Percentiles rank a stretch among this genome's conserved stretches.
Conservation (phyloP, 164 flowering plant species). For the Piper betle region DNA sequence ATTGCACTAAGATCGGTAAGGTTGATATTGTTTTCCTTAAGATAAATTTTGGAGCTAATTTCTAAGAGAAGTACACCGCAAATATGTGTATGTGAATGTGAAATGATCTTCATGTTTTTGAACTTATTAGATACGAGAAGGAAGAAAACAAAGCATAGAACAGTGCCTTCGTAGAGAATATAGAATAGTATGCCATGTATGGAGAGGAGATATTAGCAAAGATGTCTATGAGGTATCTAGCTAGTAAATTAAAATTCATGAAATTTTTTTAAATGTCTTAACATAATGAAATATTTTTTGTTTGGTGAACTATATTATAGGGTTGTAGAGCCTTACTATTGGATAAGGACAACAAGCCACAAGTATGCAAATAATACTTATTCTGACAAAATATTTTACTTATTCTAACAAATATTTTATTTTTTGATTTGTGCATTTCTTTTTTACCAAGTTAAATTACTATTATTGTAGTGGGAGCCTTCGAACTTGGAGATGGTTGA, state of each 20-base stretch:
- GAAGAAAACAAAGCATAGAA: slow-evolving; percentile 75
- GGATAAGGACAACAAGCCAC: slow-evolving; percentile 48
- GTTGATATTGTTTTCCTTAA: too few species aligned
- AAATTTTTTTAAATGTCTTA: too few species aligned
- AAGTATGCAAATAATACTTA: slow-evolving; percentile 8
- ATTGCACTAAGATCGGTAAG: slow-evolving; percentile 66
- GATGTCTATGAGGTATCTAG: slow-evolving; percentile 19
- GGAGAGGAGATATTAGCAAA: slow-evolving; percentile 58
- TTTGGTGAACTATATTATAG: slow-evolving; percentile 7
- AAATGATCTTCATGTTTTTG: too few species aligned
- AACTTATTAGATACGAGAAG: slow-evolving; percentile 64
- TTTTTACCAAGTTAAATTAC: not conserved
- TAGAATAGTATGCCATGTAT: slow-evolving; percentile 66
- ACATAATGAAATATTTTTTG: too few species aligned
- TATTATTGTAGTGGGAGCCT: slow-evolving; percentile 62
- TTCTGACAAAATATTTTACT: not conserved
- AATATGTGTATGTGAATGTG: too few species aligned
- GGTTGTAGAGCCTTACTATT: slow-evolving; percentile 57
- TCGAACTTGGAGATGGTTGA: slow-evolving; percentile 51
- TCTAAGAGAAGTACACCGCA: slow-evolving; percentile 1
- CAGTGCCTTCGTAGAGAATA: slow-evolving; percentile 76
- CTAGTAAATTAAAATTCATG: too few species aligned
- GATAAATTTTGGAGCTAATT: not conserved
- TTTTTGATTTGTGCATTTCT: not conserved
- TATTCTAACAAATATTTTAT: not conserved